These are phyloP conservation scores for Patellifolia procumbens DNA, from an alignment of 179 eudicot species.

Conservation along the genomic window DNA sequence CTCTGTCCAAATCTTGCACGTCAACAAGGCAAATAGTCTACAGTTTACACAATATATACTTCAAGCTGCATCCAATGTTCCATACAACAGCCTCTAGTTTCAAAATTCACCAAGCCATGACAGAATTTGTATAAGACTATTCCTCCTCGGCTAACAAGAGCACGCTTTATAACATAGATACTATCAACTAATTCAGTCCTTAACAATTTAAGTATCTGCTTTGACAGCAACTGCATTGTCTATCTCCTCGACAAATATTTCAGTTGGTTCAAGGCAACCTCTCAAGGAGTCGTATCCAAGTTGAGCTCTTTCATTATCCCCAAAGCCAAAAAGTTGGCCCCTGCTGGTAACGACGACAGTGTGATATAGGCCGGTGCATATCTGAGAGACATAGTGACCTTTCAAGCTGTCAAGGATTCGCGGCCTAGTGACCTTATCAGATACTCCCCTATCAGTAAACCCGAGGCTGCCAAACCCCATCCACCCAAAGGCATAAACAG, in stretches of 20 bases:
- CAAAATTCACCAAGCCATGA: neutral
- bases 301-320: constrained; percentile 95
- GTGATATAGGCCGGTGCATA: constrained; percentile 94
- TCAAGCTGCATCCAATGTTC: neutral
- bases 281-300: constrained; percentile 78
- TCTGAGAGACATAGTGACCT: constrained; percentile 71
- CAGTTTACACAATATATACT: neutral
- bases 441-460: constrained; percentile 71
- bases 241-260: constrained; percentile 51
- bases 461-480: constrained; percentile 99
- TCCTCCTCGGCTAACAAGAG: constrained; percentile 13
- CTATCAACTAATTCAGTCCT: neutral
- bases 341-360: constrained; percentile 66
- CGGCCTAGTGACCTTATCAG: constrained; percentile 68
- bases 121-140: neutral
- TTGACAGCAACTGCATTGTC: constrained; percentile 21
- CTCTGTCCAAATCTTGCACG: neutral
- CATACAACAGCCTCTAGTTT: neutral
- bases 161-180: neutral
- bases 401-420: constrained; percentile 66
- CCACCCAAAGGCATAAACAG: constrained; percentile 87
- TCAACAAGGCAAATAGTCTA: neutral
- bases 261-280: constrained; percentile 77
- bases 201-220: constrained; percentile 1
- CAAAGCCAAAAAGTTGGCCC: constrained; percentile 85